phyloP scores from a whole-genome alignment of 1,284 basidiomycete genomes.

The Ustilago loliicola region DNA sequence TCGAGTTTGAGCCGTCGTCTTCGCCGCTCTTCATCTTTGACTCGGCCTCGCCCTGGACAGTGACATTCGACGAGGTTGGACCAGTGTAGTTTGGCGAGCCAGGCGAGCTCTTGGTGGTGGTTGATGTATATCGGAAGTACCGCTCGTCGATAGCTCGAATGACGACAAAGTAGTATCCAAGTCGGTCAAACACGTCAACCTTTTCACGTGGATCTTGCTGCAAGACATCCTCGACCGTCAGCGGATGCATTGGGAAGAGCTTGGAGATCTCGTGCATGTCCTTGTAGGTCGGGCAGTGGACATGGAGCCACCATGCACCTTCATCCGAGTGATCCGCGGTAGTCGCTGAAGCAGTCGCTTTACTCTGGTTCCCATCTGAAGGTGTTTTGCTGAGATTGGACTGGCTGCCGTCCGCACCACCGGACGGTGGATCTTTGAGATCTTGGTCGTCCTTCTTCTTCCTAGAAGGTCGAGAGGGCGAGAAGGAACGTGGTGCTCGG shows the following conservation, averaged over 20 bases:
- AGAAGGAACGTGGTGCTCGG: conserved; percentile 22
- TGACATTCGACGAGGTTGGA: conserved; percentile 23
- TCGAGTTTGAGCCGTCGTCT: conserved; percentile 4
- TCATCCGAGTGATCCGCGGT: conserved; percentile 22
- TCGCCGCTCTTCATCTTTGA: conserved; percentile 16
- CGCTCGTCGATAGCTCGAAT: conserved; percentile 83
- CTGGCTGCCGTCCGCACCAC: conserved; percentile 3
- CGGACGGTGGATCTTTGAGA: not conserved
- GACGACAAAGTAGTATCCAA: conserved; percentile 94
- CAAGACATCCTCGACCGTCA: conserved; percentile 95
- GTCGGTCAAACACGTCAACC: conserved; percentile 85
- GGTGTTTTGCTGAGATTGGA: conserved; percentile 6
- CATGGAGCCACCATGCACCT: conserved; percentile 88
- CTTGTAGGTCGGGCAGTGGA: conserved; percentile 88
- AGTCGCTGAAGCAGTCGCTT: conserved; percentile 4
- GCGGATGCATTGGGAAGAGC: conserved; percentile 89
- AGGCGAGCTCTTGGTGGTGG: conserved; percentile 42
- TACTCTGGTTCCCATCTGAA: conserved; percentile 20
- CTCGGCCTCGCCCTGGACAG: conserved; percentile 30
- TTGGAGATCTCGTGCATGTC: conserved; percentile 90
- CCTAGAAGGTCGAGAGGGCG: not conserved
- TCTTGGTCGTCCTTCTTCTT: not conserved
- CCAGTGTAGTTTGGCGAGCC: conserved; percentile 27
- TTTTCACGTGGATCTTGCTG: conserved; percentile 94
- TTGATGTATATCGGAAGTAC: conserved; percentile 75